These are phyloP conservation scores for Gossypium stocksii DNA, from an alignment of 345 rosid species.

Conservation along the genomic window DNA sequence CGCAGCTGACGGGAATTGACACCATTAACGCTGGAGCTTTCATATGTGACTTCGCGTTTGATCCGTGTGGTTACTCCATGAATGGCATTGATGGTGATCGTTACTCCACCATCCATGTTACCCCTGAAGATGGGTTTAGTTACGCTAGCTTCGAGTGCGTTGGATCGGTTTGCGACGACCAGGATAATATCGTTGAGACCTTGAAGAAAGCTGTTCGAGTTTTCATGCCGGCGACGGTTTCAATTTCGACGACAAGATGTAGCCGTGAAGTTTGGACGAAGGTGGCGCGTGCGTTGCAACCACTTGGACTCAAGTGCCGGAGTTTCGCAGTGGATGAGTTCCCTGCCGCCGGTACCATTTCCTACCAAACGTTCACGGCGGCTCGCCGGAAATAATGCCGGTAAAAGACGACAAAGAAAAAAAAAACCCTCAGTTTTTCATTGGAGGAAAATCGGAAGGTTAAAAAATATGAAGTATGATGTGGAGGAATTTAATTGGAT, in stretches of 20 bases:
- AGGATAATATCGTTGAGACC: conserved; percentile 23
- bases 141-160: conserved; percentile 90
- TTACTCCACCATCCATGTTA: not conserved
- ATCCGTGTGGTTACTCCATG: conserved; percentile 98
- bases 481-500: conserved; percentile 45
- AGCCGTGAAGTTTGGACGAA: conserved; percentile 54
- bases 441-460: not conserved
- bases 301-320: conserved; percentile 69
- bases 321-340: conserved; percentile 65
- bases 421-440: not conserved
- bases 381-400: conserved; percentile 47
- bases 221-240: conserved; percentile 21
- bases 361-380: conserved; percentile 66
- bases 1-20: conserved; percentile 61
- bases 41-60: conserved; percentile 85
- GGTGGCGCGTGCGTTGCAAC: conserved; percentile 52
- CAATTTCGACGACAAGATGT: conserved; percentile 59
- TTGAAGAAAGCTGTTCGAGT: not conserved
- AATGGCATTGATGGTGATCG: conserved; percentile 58
- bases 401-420: not conserved
- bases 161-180: conserved; percentile 57
- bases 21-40: conserved; percentile 59
- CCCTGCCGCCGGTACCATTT: conserved; percentile 61
- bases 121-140: conserved; percentile 75
- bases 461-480: conserved; percentile 23